phyloP scores from a whole-genome alignment of 2,329 filamentous ascomycete genomes.

The Alternaria gaisen region DNA sequence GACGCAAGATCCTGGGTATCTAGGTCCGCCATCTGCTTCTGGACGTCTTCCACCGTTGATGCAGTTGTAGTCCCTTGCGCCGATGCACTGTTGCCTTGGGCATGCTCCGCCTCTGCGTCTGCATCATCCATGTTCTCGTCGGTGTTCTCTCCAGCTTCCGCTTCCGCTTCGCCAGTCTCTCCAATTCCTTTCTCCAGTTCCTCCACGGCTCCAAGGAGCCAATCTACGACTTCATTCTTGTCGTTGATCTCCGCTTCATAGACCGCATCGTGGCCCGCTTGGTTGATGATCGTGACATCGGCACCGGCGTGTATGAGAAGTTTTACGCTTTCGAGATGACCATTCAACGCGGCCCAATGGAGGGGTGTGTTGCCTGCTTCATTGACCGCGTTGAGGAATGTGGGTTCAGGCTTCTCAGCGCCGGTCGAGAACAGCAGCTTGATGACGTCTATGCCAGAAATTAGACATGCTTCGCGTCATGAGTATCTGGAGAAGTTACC shows the following conservation, averaged over 20 bases:
- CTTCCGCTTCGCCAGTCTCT: conserved; percentile 48
- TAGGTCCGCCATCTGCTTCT: conserved; percentile 45
- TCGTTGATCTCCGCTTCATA: conserved; percentile 61
- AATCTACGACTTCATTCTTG: conserved; percentile 59
- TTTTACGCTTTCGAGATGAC: conserved; percentile 83
- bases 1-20: conserved; percentile 30
- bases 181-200: conserved; percentile 51
- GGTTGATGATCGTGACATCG: conserved; percentile 79
- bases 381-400: conserved; percentile 75
- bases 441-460: conserved; percentile 40
- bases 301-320: conserved; percentile 78
- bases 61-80: conserved; percentile 21
- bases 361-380: conserved; percentile 87
- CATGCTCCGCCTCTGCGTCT: conserved; percentile 25
- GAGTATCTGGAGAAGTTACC: conserved; percentile 60
- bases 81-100: conserved; percentile 6
- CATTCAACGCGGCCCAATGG: conserved; percentile 93
- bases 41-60: conserved; percentile 39
- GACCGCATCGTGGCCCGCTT: conserved; percentile 75
- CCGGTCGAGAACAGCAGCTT: conserved; percentile 52
- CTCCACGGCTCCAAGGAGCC: conserved; percentile 58
- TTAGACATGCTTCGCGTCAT: conserved; percentile 28
- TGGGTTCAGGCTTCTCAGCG: conserved; percentile 31
- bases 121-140: conserved; percentile 29
- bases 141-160: conserved; percentile 38